Base-by-base conservation (phyloP, 2,329 filamentous ascomycete genomes). In the Cladosporium austrohemisphaericum region DNA sequence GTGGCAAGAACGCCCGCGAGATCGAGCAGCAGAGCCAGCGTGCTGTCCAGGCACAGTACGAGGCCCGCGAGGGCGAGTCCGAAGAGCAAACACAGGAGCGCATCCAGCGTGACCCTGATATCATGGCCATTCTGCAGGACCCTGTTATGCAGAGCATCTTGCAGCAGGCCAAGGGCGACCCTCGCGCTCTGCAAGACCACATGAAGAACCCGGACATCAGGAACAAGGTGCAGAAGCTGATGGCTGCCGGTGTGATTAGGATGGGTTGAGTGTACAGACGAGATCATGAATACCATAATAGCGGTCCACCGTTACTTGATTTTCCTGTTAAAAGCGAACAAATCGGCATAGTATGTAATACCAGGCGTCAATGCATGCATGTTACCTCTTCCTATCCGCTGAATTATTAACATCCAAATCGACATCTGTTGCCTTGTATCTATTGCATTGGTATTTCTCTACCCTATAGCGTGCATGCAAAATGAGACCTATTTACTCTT, bases 61-160 rank as follows among this genome's bases (percentile, higher is more conserved):
- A 86, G 47, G 85, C 89, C 16, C 85, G 90, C 20, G 91, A 94
- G 65, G 93, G 93, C 59, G 93, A 98, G 81, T 64, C 62, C 0
- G 93, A 98, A 75, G 87, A 95, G 69, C 84, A 98, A 79, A 95
- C 93, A 1, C 84, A 89, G 68, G 89, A 94, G 75, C 80, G 94
- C 57, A 83, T 98, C 66, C 84, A 87, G 76, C 83, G 84, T 20
- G 62, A 61, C 32, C 60, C 60, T 29, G 60, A 65, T 84, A 95
- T 97, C 67, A 88, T 94, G 80, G 71, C 76, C 55, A 92, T 96
- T 65, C 87, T 97, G 72, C 85, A 91, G 69, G 93, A 98, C 65
- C 93, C 93, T 13, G 85, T 98, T 65, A 97, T 98, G 92, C 90
- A 98, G 74, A 86, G 86, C 58, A 96, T 96, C 59, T 81, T 97